Evolutionary conservation across 805 yeast species (phyloP), one percentile per base, ranked within the genome.

Genomic region (Candida fluviatilis): DNA sequence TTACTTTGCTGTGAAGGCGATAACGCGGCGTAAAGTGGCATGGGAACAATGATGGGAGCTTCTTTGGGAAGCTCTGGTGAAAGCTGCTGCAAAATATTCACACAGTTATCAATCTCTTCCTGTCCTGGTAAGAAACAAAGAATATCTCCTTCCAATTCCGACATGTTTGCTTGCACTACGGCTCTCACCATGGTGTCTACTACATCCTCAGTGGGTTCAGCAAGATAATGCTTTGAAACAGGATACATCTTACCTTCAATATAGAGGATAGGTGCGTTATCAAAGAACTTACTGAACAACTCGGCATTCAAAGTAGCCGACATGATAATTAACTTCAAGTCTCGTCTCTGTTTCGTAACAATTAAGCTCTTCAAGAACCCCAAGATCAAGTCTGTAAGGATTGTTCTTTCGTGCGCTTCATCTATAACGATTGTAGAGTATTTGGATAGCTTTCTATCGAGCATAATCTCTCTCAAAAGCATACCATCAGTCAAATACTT

Each of bases 341-440:
- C 75, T 31, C 75, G 75, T 13, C 78, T 62, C 38, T 82, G 68
- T 32, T 73, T 69, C 12, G 60, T 47, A 0, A 51, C 38, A 8
- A 84, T 51, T 27, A 93, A 64, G 29, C 78, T 75, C 55, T 89
- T 90, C 46, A 93, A 66, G 52, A 93, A 85, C 2, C 98, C 99
- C 67, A 93, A 71, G 14, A 93, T 69, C 49, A 93, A 64, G 65
- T 93, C 99, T 0, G 98, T 89, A 35, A 90, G 64, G 2, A 93
- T 84, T 0, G 98, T 91, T 57, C 99, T 76, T 66, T 93, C 99
- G 66, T 93, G 99, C 2, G 98, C 99, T 66, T 93, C 99, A 69
- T 93, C 99, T 35, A 93, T 80, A 32, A 93, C 71, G 7, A 93
- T 73, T 0, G 89, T 82, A 18, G 83, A 69, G 60, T 91, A 93